These are phyloP conservation scores for Penicillium sumatraense DNA, from an alignment of 2,329 filamentous ascomycete species.

Conservation along the genomic window DNA sequence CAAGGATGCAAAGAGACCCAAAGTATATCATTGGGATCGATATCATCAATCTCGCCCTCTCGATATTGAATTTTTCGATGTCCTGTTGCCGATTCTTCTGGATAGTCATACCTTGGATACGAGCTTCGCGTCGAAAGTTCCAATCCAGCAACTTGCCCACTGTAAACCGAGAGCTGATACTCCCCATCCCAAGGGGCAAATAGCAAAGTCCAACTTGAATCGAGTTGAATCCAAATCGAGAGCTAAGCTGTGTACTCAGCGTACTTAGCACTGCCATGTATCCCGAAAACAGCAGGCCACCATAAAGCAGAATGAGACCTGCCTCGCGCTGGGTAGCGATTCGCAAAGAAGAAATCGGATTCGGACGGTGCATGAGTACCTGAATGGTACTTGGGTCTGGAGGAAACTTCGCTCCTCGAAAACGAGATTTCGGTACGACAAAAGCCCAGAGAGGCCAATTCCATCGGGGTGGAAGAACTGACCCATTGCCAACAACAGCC, in stretches of 20 bases:
- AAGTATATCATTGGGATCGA: conserved; percentile 37
- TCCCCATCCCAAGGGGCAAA: conserved; percentile 23
- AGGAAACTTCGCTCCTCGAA: background rate
- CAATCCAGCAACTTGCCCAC: conserved; percentile 61
- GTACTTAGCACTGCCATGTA: conserved; percentile 51
- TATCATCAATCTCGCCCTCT: conserved; percentile 41
- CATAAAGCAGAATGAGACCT: conserved; percentile 38
- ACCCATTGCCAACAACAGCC: conserved; percentile 43
- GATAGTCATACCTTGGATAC: conserved; percentile 54
- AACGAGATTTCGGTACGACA: background rate
- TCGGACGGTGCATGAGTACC: conserved; percentile 19
- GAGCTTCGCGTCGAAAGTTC: conserved; percentile 69
- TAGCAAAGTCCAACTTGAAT: conserved; percentile 32
- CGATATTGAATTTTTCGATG: conserved; percentile 58
- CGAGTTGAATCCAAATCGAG: conserved; percentile 23
- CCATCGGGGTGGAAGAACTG: conserved; percentile 27
- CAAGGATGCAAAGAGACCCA: conserved; percentile 30
- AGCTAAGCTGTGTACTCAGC: conserved; percentile 48
- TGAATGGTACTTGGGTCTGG: conserved; percentile 16
- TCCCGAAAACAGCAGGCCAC: conserved; percentile 47
- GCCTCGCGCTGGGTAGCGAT: conserved; percentile 41
- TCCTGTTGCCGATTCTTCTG: conserved; percentile 53
- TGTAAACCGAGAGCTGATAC: conserved; percentile 34
- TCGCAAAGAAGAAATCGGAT: conserved; percentile 29
- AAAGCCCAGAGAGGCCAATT: conserved; percentile 25